A percentile compares a stretch with the other conserved stretches of the same genome.
Evolutionary conservation across 345 rosid species (phyloP).

Genomic region (Barbarea vulgaris): DNA sequence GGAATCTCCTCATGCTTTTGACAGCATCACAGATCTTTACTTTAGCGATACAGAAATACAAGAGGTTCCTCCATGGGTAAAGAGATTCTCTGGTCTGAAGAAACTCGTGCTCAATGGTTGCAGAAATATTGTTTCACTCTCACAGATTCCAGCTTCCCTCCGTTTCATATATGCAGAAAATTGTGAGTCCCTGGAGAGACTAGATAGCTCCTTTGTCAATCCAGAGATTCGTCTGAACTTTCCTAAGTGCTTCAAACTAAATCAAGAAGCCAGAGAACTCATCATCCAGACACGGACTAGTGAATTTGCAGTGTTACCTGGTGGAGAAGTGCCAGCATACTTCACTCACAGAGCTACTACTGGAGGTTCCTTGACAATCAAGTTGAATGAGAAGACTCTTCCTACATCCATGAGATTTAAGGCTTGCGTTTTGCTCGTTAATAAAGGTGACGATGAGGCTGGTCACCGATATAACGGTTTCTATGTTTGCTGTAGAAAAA

Average conservation of each 20-base stretch:
- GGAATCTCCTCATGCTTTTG: not conserved
- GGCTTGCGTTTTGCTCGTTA: not conserved
- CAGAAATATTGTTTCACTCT: not conserved
- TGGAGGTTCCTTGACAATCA: not conserved
- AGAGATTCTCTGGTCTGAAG: not conserved
- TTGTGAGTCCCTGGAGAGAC: not conserved
- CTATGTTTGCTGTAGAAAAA: no score
- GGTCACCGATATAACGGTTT: no score
- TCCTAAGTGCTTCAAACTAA: no score
- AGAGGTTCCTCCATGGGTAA: not conserved
- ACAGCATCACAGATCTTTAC: not conserved
- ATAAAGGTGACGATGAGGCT: not conserved
- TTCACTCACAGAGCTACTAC: no score
- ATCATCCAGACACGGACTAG: no score
- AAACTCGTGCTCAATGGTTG: rapidly evolving
- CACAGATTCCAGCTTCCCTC: not conserved
- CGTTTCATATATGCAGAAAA: not conserved
- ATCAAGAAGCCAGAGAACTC: no score
- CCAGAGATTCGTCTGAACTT: no score
- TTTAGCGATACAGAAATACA: not conserved
- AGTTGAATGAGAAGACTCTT: no score
- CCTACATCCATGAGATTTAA: not conserved
- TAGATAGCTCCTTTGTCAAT: not conserved
- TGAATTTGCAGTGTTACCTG: no score
- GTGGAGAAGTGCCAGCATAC: no score